Percentiles rank a stretch among this genome's conserved stretches.
phyloP scores from a whole-genome alignment of 2,329 filamentous ascomycete genomes.

The Pseudogymnoascus sp. region DNA sequence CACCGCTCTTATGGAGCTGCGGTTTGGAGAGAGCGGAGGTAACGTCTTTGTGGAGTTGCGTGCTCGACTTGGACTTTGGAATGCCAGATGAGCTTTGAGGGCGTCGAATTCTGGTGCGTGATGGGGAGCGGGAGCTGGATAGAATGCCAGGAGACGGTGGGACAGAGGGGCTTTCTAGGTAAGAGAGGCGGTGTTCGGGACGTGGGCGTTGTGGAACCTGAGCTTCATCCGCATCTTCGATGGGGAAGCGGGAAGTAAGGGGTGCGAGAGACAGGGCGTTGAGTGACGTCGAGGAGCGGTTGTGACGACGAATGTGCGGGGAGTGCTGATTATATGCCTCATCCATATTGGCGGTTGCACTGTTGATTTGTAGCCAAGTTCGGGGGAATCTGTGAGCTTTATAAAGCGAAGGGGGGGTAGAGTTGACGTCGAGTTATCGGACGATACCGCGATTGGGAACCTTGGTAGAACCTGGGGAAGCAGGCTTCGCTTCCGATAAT shows the following conservation, averaged over 20 bases:
- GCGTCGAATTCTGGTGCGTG: slow-evolving; percentile 36
- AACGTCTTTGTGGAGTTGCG: slow-evolving; percentile 36
- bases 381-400: neutral
- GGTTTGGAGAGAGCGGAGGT: slow-evolving; percentile 15
- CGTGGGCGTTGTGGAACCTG: slow-evolving; percentile 30
- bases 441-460: slow-evolving; percentile 7
- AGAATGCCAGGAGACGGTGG: slow-evolving; percentile 57
- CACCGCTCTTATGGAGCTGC: slow-evolving; percentile 21
- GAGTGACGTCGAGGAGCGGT: slow-evolving; percentile 49
- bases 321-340: slow-evolving; percentile 53
- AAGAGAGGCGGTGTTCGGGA: slow-evolving; percentile 39
- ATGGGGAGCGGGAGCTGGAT: slow-evolving; percentile 38
- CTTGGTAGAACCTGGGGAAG: slow-evolving; percentile 7
- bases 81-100: slow-evolving; percentile 24
- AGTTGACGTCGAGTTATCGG: slow-evolving; percentile 6
- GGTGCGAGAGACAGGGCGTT: slow-evolving; percentile 56
- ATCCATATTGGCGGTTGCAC: slow-evolving; percentile 40
- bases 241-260: slow-evolving; percentile 51
- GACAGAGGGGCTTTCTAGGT: slow-evolving; percentile 54
- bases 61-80: slow-evolving; percentile 57
- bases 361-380: neutral
- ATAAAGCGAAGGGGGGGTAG: neutral
- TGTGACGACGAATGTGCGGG: slow-evolving; percentile 48
- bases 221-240: slow-evolving; percentile 43
- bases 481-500: neutral